A percentile compares a stretch with the other conserved stretches of the same genome.
phyloP scores from a whole-genome alignment of 2,329 filamentous ascomycete species.

The Ophiostoma ulmi region DNA sequence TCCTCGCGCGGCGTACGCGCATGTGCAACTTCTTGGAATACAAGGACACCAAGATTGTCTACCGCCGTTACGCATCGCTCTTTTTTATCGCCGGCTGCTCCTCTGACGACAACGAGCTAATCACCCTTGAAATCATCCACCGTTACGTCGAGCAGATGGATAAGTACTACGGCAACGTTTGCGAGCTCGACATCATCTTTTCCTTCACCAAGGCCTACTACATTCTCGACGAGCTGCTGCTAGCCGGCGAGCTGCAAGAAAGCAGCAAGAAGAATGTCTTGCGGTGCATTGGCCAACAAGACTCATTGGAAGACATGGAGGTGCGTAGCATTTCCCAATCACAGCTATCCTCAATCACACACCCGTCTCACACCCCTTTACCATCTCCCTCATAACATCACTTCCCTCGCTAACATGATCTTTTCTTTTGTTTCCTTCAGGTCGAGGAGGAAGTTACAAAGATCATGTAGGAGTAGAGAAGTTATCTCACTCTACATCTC shows the following conservation, averaged over 20 bases:
- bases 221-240: conserved; percentile 90
- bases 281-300: conserved; percentile 92
- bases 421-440: conserved; percentile 48
- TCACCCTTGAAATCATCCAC: conserved; percentile 97
- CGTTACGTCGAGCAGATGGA: conserved; percentile 99
- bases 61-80: conserved; percentile 94
- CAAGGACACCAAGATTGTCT: conserved; percentile 98
- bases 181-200: conserved; percentile 99
- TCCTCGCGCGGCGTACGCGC: conserved; percentile 88
- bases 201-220: conserved; percentile 99
- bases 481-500: neutral
- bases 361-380: neutral
- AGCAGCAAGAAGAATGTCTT: conserved; percentile 99
- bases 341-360: neutral
- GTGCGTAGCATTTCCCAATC: conserved; percentile 49
- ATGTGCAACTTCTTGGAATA: conserved; percentile 99
- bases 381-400: conserved; percentile 2
- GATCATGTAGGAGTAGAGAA: conserved; percentile 62
- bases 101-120: conserved; percentile 96
- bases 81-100: conserved; percentile 99
- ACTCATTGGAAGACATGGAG: conserved; percentile 98
- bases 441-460: conserved; percentile 86
- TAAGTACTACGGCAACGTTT: conserved; percentile 99
- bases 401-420: conserved; percentile 43
- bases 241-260: conserved; percentile 96